Evolutionary conservation across 2,329 filamentous ascomycete species (phyloP).

Genomic region (Phialophora tarda): DNA sequence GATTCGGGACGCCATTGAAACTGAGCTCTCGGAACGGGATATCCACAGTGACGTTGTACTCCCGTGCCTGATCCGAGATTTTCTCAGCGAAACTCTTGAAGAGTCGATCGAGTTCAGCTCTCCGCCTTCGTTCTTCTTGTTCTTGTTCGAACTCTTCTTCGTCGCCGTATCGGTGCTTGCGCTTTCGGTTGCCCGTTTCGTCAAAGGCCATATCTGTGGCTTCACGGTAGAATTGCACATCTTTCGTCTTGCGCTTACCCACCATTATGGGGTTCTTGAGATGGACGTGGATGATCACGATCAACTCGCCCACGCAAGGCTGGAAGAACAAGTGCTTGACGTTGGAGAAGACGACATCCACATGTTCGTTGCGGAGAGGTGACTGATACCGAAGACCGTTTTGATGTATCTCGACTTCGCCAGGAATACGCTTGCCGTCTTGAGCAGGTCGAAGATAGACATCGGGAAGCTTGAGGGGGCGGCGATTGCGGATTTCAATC

Average conservation of each 20-base stretch:
- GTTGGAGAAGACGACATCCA: constrained; percentile 97
- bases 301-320: constrained; percentile 91
- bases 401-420: constrained; percentile 96
- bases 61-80: constrained; percentile 92
- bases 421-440: constrained; percentile 95
- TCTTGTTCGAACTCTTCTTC: constrained; percentile 99
- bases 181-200: constrained; percentile 96
- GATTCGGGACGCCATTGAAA: constrained; percentile 94
- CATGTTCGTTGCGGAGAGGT: constrained; percentile 77
- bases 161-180: constrained; percentile 95
- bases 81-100: constrained; percentile 98
- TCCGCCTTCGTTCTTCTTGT: constrained; percentile 89
- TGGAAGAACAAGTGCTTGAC: constrained; percentile 99
- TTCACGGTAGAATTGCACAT: constrained; percentile 97
- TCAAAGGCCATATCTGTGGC: constrained; percentile 99
- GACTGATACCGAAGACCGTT: constrained; percentile 97
- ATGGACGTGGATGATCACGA: constrained; percentile 97
- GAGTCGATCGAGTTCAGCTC: constrained; percentile 89
- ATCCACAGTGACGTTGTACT: constrained; percentile 89
- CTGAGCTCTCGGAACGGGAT: constrained; percentile 96
- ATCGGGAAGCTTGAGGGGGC: constrained; percentile 86
- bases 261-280: constrained; percentile 98
- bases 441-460: constrained; percentile 94
- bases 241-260: constrained; percentile 98
- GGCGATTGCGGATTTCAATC: constrained; percentile 89